phyloP scores from a whole-genome alignment of 495 filamentous ascomycete genomes.

The Trichoderma asperelloides region DNA sequence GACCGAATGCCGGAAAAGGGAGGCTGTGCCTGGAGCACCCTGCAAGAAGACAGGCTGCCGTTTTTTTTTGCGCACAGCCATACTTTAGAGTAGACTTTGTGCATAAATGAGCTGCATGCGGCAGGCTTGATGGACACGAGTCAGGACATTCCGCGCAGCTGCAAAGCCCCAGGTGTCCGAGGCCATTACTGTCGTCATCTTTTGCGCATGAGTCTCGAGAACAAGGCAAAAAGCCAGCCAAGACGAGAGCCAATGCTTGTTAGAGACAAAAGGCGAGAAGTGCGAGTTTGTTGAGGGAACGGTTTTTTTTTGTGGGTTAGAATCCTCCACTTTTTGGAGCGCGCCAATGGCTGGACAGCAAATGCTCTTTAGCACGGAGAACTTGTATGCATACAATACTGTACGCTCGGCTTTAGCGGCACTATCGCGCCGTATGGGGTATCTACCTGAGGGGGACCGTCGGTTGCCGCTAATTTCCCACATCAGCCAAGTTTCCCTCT shows the following conservation, averaged over 20 bases:
- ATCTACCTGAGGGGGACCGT: neutral
- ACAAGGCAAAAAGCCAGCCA: too few relatives aligned
- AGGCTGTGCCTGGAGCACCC: too few relatives aligned
- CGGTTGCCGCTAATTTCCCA: neutral
- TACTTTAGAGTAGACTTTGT: neutral
- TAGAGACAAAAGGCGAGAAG: too few relatives aligned
- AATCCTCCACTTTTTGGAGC: too few relatives aligned
- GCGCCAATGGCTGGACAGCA: too few relatives aligned
- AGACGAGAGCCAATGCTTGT: too few relatives aligned
- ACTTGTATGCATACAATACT: neutral
- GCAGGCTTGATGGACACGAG: neutral
- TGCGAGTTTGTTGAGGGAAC: too few relatives aligned
- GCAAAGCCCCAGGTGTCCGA: neutral
- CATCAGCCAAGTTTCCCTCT: neutral
- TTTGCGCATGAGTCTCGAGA: neutral
- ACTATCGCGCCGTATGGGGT: neutral
- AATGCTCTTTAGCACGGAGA: too few relatives aligned
- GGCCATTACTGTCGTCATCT: neutral
- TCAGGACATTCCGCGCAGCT: neutral
- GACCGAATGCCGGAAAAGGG: neutral
- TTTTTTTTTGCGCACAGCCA: too few relatives aligned
- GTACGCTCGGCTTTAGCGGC: neutral
- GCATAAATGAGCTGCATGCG: conserved; percentile 1
- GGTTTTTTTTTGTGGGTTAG: too few relatives aligned
- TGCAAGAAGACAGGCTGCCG: too few relatives aligned